phyloP scores from a whole-genome alignment of 306 rosid genomes.

The Cucumis melo region DNA sequence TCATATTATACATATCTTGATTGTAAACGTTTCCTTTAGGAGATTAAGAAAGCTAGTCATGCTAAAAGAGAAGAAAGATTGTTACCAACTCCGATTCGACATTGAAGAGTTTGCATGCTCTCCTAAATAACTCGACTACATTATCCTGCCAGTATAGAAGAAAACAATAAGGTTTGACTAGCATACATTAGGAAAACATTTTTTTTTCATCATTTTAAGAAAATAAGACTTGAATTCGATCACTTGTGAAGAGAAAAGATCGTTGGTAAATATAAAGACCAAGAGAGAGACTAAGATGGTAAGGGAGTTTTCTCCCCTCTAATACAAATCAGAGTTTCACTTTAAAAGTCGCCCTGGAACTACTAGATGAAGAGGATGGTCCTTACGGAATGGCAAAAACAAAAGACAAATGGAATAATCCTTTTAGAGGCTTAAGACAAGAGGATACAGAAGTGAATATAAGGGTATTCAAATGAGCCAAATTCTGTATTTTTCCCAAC shows the following conservation, averaged over 20 bases:
- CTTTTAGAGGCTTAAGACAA: background rate
- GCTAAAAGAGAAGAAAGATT: conserved; percentile 9
- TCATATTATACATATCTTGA: conserved; percentile 13
- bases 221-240: background rate
- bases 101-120: conserved; percentile 85
- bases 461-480: background rate
- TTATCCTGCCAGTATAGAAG: conserved; percentile 55
- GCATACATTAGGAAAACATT: background rate
- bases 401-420: background rate
- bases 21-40: conserved; percentile 6
- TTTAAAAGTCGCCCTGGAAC: background rate
- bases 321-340: background rate
- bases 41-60: background rate
- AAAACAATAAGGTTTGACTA: conserved; percentile 8
- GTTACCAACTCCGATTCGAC: conserved; percentile 81
- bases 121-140: conserved; percentile 55
- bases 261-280: background rate
- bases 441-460: background rate
- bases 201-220: background rate
- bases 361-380: background rate
- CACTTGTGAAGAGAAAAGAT: background rate
- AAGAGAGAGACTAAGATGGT: background rate
- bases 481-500: background rate
- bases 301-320: background rate
- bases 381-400: background rate